Conservation (phyloP, 768 basidiomycete genomes). For the Ramaria sp. region DNA sequence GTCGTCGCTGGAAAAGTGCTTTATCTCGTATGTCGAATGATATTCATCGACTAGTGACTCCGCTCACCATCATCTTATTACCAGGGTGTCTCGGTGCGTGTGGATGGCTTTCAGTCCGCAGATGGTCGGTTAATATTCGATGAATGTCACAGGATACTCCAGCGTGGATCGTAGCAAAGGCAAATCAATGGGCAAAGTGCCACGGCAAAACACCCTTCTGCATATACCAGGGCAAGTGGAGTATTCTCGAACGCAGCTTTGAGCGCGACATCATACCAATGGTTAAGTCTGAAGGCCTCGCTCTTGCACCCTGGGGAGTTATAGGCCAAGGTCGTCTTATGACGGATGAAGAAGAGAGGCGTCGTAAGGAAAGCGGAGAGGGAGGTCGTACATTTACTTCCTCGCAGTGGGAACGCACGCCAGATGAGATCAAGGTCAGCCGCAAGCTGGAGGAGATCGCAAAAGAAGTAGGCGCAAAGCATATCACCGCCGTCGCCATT, state of each 20-base stretch:
- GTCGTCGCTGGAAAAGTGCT: too few relatives aligned
- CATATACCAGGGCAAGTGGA: slow-evolving; percentile 25
- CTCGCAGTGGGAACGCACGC: slow-evolving; percentile 9
- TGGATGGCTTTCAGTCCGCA: not conserved
- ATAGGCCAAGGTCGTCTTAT: slow-evolving; percentile 21
- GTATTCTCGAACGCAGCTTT: slow-evolving; percentile 19
- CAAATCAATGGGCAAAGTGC: slow-evolving; percentile 24
- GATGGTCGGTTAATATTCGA: too few relatives aligned
- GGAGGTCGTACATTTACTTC: slow-evolving; percentile 13
- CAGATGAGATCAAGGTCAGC: slow-evolving; percentile 14
- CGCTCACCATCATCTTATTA: not conserved
- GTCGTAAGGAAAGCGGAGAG: slow-evolving; percentile 11
- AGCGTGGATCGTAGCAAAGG: slow-evolving; percentile 20
- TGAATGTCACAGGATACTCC: slow-evolving; percentile 13
- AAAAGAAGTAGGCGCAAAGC: not conserved
- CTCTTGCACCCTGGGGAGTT: slow-evolving; percentile 22
- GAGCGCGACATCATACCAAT: slow-evolving; percentile 18
- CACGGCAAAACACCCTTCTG: slow-evolving; percentile 27
- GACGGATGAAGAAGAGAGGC: slow-evolving; percentile 15
- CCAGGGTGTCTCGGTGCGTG: slow-evolving; percentile 3
- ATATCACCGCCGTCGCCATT: slow-evolving; percentile 5
- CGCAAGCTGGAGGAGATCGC: slow-evolving; percentile 16
- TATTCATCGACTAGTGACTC: not conserved
- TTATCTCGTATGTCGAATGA: too few relatives aligned
- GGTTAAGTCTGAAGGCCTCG: slow-evolving; percentile 17